Evolutionary conservation across 371 early-diverging fungal genomes (phyloP).

Genomic region (Chytridium lagenaria): DNA sequence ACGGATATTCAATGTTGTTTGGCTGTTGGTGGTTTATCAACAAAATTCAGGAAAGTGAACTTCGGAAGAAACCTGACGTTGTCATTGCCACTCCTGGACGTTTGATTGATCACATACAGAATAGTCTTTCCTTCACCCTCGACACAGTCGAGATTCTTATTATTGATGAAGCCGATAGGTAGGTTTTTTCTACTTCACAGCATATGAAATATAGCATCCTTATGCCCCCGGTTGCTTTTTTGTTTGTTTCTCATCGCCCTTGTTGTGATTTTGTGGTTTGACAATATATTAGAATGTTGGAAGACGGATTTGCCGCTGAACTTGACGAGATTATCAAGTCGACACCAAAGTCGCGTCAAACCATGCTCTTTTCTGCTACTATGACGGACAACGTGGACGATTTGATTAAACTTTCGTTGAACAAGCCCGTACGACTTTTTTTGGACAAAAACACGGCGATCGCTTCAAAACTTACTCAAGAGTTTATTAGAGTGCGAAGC

Average conservation of each 20-base stretch:
- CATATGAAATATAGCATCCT: too few species aligned
- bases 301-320: slow-evolving; percentile 99
- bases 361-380: slow-evolving; percentile 99
- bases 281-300: slow-evolving; percentile 81
- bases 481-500: slow-evolving; percentile 94
- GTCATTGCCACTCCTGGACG: slow-evolving; percentile 99
- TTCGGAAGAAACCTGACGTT: slow-evolving; percentile 92
- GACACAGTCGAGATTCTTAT: slow-evolving; percentile 96
- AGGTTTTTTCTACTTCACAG: slow-evolving; percentile 9
- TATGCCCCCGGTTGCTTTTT: neutral
- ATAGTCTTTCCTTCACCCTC: slow-evolving; percentile 86
- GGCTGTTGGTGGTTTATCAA: slow-evolving; percentile 89
- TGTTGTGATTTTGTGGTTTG: too few species aligned
- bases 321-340: slow-evolving; percentile 92
- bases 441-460: slow-evolving; percentile 82
- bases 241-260: too few species aligned
- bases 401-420: slow-evolving; percentile 89
- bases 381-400: slow-evolving; percentile 99
- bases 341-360: slow-evolving; percentile 92
- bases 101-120: slow-evolving; percentile 97
- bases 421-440: slow-evolving; percentile 89
- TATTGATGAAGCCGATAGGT: slow-evolving; percentile 99
- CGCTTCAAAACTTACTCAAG: slow-evolving; percentile 83
- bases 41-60: slow-evolving; percentile 90
- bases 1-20: slow-evolving; percentile 88